Evolutionary conservation across 805 yeast genomes (phyloP).

Genomic region (Komagataella populi): DNA sequence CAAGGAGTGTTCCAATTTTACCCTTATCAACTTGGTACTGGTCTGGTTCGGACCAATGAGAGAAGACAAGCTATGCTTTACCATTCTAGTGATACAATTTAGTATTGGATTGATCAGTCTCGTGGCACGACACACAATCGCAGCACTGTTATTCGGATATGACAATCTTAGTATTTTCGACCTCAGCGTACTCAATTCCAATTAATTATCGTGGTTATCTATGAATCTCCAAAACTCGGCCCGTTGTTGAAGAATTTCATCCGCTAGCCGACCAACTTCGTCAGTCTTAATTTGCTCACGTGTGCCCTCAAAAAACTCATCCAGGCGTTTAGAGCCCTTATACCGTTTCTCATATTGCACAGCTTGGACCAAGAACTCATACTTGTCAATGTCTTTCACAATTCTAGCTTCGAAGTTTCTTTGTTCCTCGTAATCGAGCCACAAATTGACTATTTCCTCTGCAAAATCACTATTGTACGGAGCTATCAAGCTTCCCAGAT

Average conservation of each 20-base stretch:
- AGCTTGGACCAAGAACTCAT: slow-evolving; percentile 71
- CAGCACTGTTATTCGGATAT: slow-evolving; percentile 76
- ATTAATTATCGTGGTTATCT: neutral
- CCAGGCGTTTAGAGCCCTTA: slow-evolving; percentile 42
- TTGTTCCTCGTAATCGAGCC: slow-evolving; percentile 86
- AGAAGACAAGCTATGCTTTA: slow-evolving; percentile 61
- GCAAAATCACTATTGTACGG: slow-evolving; percentile 58
- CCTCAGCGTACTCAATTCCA: neutral
- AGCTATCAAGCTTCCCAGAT: slow-evolving; percentile 42
- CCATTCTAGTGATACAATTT: slow-evolving; percentile 51
- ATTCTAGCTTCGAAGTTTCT: slow-evolving; percentile 72
- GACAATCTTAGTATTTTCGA: slow-evolving; percentile 48
- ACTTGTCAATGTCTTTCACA: slow-evolving; percentile 90
- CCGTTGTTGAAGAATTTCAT: slow-evolving; percentile 38
- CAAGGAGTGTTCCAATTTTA: slow-evolving; percentile 59
- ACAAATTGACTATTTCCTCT: slow-evolving; percentile 48
- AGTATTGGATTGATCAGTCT: slow-evolving; percentile 53
- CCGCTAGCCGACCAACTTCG: slow-evolving; percentile 60
- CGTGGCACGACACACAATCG: slow-evolving; percentile 66
- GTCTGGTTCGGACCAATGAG: slow-evolving; percentile 87
- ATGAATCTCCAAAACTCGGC: slow-evolving; percentile 20
- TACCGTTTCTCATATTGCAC: slow-evolving; percentile 69
- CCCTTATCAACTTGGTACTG: slow-evolving; percentile 69
- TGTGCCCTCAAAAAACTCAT: slow-evolving; percentile 52
- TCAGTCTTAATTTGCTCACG: slow-evolving; percentile 49